Evolutionary conservation across 805 yeast species (phyloP), one percentile per base, ranked within the genome.

Genomic region (Candida sonorensis): DNA sequence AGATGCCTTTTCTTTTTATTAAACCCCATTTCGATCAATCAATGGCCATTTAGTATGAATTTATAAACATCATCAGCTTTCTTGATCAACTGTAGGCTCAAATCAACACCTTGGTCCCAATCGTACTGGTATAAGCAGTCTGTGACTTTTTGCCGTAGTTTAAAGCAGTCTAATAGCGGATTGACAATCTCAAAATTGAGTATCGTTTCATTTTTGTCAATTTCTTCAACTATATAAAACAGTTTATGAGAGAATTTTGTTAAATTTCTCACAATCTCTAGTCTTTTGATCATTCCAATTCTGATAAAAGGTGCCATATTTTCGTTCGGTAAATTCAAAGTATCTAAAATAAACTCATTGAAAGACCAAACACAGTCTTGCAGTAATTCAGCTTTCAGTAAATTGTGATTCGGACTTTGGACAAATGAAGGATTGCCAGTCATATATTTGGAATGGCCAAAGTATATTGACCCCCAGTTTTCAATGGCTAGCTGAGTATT

Each of bases 401-500:
- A n/a, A n/a, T n/a, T n/a, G n/a, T n/a, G n/a, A n/a, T 15, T 20
- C 10, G 15, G 15, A 23, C 26, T n/a, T 7, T 6, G 6, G 20
- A 6, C 20, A 18, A 18, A 18, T 18, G 20, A 18, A n/a, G n/a
- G 12, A 12, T 27, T 30, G 10, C 13, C 23, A 3, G 32, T 31
- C 15, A n/a, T 17, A 5, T 7, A 3, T n/a, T 23, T 29, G 6
- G 36, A 20, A 31, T 50, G 53, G 2, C 51, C 42, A 30, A 55
- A 54, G 31, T 55, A 56, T 7, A 55, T 29, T 1, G 42, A 32
- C 3, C 60, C 59, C 54, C 53, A 50, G 10, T 36, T 16, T 3
- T 28, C 35, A 9, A 56, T 40, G 13, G 27, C 25, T 9, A 46
- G 18, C 28, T 35, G 35, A 2, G 45, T 40, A 31, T 53, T 53